Evolutionary conservation across 805 yeast genomes (phyloP), one percentile per base, ranked within the genome.

Genomic region (Phaffomyces antillensis): DNA sequence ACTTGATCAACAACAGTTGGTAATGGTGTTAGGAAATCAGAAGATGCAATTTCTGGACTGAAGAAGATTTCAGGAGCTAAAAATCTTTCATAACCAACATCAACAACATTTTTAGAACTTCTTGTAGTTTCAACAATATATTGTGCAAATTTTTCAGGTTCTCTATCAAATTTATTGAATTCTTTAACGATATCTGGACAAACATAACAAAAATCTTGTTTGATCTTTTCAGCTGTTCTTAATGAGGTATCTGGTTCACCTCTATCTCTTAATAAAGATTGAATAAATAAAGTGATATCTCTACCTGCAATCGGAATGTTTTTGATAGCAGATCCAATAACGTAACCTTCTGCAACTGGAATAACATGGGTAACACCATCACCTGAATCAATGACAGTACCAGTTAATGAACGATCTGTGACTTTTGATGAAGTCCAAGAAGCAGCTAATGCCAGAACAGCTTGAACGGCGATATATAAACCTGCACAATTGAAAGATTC

Each of bases 331-430:
- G 96, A 83, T 7, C 98, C 99, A 63, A 93, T 93, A 31, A 93
- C 99, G 62, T 93, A 93, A 48, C 99, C 99, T 69, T 93, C 99
- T 25, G 99, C 98, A 32, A 93, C 99, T 15, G 99, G 98, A 51
- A 93, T 93, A 39, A 93, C 98, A 65, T 93, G 99, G 12, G 99
- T 93, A 5, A 93, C 99, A 74, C 99, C 99, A 62, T 91, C 99
- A 70, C 99, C 99, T 3, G 95, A 83, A 63, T 93, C 99, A 57
- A 93, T 91, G 53, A 93, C 99, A 0, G 98, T 93, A 66, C 99
- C 99, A 8, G 99, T 93, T 56, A 93, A 73, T 2, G 98, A 88
- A 66, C 97, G 81, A 61, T 91, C 99, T 49, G 81, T 83, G 28
- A 89, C 98, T 63, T 93, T 93, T 16, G 96, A 81, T 13, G 96